These are phyloP conservation scores for Kingdonia uniflora DNA, from an alignment of 164 flowering plant species.

Conservation along the genomic window DNA sequence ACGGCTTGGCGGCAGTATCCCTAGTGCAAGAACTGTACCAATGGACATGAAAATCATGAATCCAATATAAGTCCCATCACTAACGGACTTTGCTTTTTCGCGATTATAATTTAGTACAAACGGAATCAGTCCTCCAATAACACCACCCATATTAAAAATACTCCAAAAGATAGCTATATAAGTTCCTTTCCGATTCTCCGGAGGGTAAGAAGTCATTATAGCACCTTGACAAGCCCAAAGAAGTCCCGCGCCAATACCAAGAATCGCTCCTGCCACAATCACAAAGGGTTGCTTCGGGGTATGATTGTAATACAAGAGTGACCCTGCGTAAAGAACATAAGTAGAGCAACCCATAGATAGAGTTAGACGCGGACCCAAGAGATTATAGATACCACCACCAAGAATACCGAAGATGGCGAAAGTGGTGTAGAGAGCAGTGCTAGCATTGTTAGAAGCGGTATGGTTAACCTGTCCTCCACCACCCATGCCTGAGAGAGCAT, in stretches of 20 bases:
- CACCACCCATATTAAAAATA: conserved; percentile 91
- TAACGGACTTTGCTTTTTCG: conserved; percentile 47
- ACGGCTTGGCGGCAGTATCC: conserved; percentile 47
- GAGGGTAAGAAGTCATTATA: conserved; percentile 91
- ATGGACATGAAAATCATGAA: conserved; percentile 78
- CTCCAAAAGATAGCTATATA: conserved; percentile 86
- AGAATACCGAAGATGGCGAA: conserved; percentile 79
- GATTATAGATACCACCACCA: conserved; percentile 84
- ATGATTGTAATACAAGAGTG: conserved; percentile 83
- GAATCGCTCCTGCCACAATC: conserved; percentile 60
- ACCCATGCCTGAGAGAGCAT: conserved; percentile 91
- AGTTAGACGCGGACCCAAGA: conserved; percentile 70
- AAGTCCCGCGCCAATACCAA: conserved; percentile 88
- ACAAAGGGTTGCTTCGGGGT: conserved; percentile 50
- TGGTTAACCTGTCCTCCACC: conserved; percentile 91
- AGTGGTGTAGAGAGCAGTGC: conserved; percentile 85
- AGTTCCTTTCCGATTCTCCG: conserved; percentile 51
- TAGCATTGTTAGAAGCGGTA: conserved; percentile 82
- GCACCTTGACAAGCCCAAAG: conserved; percentile 95
- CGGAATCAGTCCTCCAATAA: conserved; percentile 87
- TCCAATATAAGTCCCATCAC: conserved; percentile 74
- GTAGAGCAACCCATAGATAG: conserved; percentile 64
- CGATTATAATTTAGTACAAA: conserved; percentile 61
- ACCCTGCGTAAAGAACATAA: conserved; percentile 69
- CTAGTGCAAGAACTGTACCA: conserved; percentile 54